These are phyloP conservation scores for Penicillium oxalicum DNA, from an alignment of 2,329 filamentous ascomycete species.

Conservation along the genomic window DNA sequence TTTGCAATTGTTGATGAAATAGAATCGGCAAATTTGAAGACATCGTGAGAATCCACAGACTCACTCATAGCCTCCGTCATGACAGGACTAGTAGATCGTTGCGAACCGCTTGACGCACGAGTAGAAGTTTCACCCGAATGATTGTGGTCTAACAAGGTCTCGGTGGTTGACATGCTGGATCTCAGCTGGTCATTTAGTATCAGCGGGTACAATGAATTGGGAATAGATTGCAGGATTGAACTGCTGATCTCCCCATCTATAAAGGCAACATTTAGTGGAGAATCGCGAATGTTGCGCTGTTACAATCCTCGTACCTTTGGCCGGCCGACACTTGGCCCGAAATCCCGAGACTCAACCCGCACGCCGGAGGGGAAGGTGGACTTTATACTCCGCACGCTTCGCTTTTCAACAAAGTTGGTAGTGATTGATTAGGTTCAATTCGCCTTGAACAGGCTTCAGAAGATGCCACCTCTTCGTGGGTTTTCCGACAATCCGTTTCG, in stretches of 20 bases:
- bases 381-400: not conserved
- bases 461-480: slow-evolving; percentile 12
- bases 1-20: no score
- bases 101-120: not conserved
- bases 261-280: not conserved
- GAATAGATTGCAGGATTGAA: not conserved
- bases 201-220: not conserved
- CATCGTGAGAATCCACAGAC: not conserved
- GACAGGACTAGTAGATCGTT: not conserved
- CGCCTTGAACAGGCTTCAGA: not conserved
- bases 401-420: not conserved
- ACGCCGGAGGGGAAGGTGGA: not conserved
- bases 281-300: not conserved
- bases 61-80: not conserved
- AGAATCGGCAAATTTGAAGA: not conserved
- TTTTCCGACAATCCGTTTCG: slow-evolving; percentile 17
- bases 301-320: not conserved
- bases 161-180: not conserved
- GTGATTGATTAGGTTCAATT: not conserved
- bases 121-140: not conserved
- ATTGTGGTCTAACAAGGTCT: not conserved
- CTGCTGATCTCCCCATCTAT: not conserved
- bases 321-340: not conserved
- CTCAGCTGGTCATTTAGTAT: no score
- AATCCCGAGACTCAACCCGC: not conserved